Base-by-base conservation (phyloP, 2,329 filamentous ascomycete species). In the Elsinoe australis region DNA sequence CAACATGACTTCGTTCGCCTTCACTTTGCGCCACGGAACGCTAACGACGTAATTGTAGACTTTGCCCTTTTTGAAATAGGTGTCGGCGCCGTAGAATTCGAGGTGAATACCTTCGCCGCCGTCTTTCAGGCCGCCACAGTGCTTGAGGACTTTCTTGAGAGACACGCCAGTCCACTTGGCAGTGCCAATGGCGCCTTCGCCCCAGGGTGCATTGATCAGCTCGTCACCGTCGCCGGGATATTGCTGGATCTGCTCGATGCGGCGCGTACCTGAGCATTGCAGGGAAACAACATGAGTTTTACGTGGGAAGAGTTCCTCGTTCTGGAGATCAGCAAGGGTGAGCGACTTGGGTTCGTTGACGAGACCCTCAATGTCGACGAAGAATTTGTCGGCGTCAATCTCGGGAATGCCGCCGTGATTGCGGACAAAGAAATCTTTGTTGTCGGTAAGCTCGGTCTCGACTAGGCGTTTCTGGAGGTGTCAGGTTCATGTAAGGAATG, bases 341-440 rank as follows among this genome's bases (percentile, higher is more conserved):
- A 83, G 70, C 1, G 60, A 68, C 47, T 72, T 71, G 0, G 80
- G 79, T 2, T 74, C 67, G 4, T 73, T 73, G 3, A 85, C 81
- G 0, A 83, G 67, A 0, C 81, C 80, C 49, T 79, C 76, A 4
- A 85, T 61, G 1, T 67, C 64, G 12, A 83, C 67, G 18, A 65
- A 71, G 56, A 67, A 82, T 2, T 72, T 67, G 0, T 75, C 69
- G 1, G 71, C 64, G 6, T 83, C 72, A 47, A 86, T 84, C 5
- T 75, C 67, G 0, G 83, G 83, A 14, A 87, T 78, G 0, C 82
- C 82, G 7, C 83, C 82, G 52, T 87, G 83, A 51, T 87, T 87
- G 5, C 83, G 71, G 0, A 87, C 78, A 54, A 84, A 87, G 54
- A 80, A 76, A n/a, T 75, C 65, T 3, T 67, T 55, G 52, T 84